Conservation (phyloP, 768 basidiomycete genomes). For the Auriscalpium orientale region DNA sequence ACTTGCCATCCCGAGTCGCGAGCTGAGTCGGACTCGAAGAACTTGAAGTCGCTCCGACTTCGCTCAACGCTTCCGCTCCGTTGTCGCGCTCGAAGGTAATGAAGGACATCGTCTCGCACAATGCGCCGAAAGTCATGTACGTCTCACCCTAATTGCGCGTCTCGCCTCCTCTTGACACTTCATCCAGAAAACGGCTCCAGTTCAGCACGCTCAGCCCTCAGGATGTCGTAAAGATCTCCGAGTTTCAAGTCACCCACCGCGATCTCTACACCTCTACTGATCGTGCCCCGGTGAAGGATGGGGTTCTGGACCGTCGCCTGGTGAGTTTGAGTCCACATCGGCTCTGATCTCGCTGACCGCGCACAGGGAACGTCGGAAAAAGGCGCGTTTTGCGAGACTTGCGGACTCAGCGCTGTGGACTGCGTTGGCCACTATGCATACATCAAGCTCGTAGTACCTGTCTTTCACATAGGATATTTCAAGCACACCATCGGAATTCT, state of each 20-base stretch:
- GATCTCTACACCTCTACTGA: constrained; percentile 85
- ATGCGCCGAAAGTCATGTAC: constrained; percentile 79
- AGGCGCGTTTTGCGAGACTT: constrained; percentile 87
- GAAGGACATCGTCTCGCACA: constrained; percentile 78
- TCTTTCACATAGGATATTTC: constrained; percentile 98
- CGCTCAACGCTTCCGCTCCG: neutral
- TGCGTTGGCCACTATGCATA: constrained; percentile 99
- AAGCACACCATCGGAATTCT: constrained; percentile 90
- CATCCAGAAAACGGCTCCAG: constrained; percentile 82
- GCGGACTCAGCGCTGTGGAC: constrained; percentile 83
- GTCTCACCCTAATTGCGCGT: constrained; percentile 8
- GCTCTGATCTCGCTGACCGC: neutral
- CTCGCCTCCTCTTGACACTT: neutral
- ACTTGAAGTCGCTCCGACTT: neutral
- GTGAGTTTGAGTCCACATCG: constrained; percentile 35
- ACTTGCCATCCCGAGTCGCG: neutral
- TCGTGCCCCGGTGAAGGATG: constrained; percentile 81
- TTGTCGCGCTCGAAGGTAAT: constrained; percentile 27
- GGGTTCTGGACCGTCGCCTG: constrained; percentile 86
- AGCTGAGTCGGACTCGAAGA: neutral
- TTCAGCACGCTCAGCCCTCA: constrained; percentile 91
- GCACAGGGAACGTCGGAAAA: constrained; percentile 91
- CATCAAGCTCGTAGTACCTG: constrained; percentile 93
- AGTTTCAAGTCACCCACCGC: constrained; percentile 91
- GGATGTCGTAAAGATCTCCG: constrained; percentile 91